These are phyloP conservation scores for Quercus bicolor DNA, from an alignment of 306 rosid species.

Conservation along the genomic window DNA sequence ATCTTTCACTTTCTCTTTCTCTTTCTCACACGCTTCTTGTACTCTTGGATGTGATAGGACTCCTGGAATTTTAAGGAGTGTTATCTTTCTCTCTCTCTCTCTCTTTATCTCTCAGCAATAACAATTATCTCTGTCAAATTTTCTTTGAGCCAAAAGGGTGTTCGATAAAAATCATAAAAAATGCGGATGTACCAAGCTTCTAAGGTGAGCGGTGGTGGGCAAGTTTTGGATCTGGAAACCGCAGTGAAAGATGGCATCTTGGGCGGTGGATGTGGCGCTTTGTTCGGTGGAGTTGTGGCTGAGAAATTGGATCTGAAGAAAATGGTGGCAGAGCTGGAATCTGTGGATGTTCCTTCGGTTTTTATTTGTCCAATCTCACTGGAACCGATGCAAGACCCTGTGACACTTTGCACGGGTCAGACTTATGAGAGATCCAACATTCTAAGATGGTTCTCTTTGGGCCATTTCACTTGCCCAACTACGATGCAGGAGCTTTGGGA, in stretches of 20 bases:
- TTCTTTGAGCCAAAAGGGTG: constrained; percentile 12
- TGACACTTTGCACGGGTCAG: constrained; percentile 88
- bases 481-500: constrained; percentile 93
- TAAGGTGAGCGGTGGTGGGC: constrained; percentile 33
- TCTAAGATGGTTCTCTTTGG: constrained; percentile 70
- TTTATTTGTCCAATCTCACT: constrained; percentile 79
- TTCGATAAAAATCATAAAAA: not conserved
- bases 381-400: constrained; percentile 80
- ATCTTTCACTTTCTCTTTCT: not conserved
- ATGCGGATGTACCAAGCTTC: constrained; percentile 48
- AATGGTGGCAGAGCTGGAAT: constrained; percentile 58
- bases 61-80: constrained; percentile 2
- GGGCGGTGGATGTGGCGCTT: constrained; percentile 37
- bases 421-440: constrained; percentile 77
- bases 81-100: not conserved
- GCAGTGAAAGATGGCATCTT: constrained; percentile 62
- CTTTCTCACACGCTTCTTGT: constrained; percentile 60
- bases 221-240: constrained; percentile 57
- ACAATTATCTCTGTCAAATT: not conserved
- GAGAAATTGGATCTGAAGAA: constrained; percentile 59
- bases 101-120: not conserved
- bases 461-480: constrained; percentile 76
- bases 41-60: constrained; percentile 17
- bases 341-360: constrained; percentile 62
- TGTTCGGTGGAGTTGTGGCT: constrained; percentile 7